Conservation (phyloP, 768 basidiomycete species). For the Leccinum fibrillosum region DNA sequence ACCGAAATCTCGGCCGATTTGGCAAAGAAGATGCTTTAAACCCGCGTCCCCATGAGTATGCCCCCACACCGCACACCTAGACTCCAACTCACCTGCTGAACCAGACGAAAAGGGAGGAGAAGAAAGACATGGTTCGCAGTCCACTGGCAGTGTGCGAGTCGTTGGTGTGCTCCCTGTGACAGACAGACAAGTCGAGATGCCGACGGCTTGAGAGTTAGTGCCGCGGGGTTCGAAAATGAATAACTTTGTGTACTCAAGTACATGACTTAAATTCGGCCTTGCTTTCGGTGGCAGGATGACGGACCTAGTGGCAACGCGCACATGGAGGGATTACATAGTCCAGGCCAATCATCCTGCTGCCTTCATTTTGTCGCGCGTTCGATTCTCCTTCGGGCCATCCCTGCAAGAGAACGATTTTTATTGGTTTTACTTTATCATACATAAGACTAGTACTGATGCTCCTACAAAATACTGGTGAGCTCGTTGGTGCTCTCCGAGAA, state of each 20-base stretch:
- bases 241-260: too few species aligned
- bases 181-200: too few species aligned
- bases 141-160: neutral
- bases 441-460: constrained; percentile 15
- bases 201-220: neutral
- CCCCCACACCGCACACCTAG: neutral
- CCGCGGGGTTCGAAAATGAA: constrained; percentile 17
- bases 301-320: constrained; percentile 8
- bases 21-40: constrained; percentile 73
- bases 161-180: neutral
- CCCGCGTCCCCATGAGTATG: neutral
- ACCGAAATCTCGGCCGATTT: constrained; percentile 86
- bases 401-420: neutral
- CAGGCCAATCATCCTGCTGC: neutral
- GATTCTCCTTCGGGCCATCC: neutral
- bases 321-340: neutral
- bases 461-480: too few species aligned
- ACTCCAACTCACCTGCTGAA: constrained; percentile 41
- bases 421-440: too few species aligned
- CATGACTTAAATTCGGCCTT: neutral
- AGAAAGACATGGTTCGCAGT: constrained; percentile 39
- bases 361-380: constrained; percentile 1
- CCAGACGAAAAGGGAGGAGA: constrained; percentile 57
- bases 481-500: too few species aligned
- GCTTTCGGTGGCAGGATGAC: neutral